Conservation (phyloP, 495 filamentous ascomycete genomes). For the Penicillium chermesinum region DNA sequence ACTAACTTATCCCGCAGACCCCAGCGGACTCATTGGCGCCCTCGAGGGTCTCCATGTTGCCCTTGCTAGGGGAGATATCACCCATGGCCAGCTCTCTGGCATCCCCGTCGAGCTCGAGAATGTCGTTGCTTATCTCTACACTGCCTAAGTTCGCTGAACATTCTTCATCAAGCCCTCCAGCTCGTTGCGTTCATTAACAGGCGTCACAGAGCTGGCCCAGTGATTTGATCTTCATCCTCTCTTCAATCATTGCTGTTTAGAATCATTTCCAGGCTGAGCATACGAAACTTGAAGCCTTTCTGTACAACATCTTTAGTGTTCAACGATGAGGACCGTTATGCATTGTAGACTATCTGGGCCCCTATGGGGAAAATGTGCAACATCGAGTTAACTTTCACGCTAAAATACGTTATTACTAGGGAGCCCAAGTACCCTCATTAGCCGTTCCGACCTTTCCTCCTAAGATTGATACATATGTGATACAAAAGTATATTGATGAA, state of each 20-base stretch:
- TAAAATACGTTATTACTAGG: too few relatives aligned
- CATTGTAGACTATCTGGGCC: too few relatives aligned
- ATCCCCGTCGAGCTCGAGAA: constrained; percentile 13
- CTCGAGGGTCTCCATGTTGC: constrained; percentile 13
- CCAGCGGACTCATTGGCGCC: constrained; percentile 14
- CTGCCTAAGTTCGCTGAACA: constrained; percentile 2
- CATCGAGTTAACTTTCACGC: too few relatives aligned
- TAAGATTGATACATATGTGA: too few relatives aligned
- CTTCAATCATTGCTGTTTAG: neutral
- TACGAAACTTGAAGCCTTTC: too few relatives aligned
- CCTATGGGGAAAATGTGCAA: too few relatives aligned
- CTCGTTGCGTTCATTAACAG: constrained; percentile 8
- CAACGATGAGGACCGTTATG: too few relatives aligned
- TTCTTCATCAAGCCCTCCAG: neutral
- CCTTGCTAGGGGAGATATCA: constrained; percentile 11
- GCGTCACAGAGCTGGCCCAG: constrained; percentile 9
- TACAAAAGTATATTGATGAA: too few relatives aligned
- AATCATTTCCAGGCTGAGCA: too few relatives aligned
- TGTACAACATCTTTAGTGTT: too few relatives aligned
- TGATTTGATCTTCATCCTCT: constrained; percentile 8
- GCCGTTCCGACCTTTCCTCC: too few relatives aligned
- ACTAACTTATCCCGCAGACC: constrained; percentile 9
- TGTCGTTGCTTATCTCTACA: constrained; percentile 12
- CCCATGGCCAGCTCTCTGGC: constrained; percentile 9
- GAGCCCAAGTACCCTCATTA: too few relatives aligned